Conservation (phyloP, 495 filamentous ascomycete species). For the Penicillium cinerascens region DNA sequence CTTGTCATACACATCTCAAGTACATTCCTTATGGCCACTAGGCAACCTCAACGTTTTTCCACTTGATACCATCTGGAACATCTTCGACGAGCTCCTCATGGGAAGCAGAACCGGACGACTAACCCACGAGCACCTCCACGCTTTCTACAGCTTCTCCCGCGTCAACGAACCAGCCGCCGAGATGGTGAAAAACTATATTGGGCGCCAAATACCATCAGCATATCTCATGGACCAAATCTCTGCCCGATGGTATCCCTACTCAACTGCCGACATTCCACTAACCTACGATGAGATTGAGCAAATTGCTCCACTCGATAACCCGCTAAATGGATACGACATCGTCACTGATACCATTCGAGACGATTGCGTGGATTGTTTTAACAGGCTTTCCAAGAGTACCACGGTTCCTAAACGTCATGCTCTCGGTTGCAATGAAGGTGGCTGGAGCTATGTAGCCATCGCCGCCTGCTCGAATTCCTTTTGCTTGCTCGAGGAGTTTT, state of each 20-base stretch:
- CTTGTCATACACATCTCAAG: background rate
- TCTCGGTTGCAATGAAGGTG: conserved; percentile 4
- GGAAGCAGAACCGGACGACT: background rate
- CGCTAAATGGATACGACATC: background rate
- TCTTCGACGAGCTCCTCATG: conserved; percentile 4
- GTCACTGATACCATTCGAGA: conserved; percentile 7
- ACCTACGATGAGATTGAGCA: background rate
- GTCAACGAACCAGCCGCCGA: background rate
- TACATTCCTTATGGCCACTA: background rate
- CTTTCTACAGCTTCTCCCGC: background rate
- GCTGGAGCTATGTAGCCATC: conserved; percentile 9
- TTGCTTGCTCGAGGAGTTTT: conserved; percentile 2
- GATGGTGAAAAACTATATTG: background rate
- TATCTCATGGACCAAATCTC: background rate
- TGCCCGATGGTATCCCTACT: background rate
- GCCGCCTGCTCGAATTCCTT: background rate
- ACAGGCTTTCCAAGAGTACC: background rate
- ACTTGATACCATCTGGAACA: conserved; percentile 7
- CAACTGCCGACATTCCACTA: background rate
- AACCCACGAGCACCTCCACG: conserved; percentile 5
- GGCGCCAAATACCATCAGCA: background rate
- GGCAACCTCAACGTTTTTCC: background rate
- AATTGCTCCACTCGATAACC: background rate
- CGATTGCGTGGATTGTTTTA: conserved; percentile 12
- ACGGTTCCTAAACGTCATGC: background rate